Base-by-base conservation (phyloP, 345 rosid genomes). In the Trapa incisa region DNA sequence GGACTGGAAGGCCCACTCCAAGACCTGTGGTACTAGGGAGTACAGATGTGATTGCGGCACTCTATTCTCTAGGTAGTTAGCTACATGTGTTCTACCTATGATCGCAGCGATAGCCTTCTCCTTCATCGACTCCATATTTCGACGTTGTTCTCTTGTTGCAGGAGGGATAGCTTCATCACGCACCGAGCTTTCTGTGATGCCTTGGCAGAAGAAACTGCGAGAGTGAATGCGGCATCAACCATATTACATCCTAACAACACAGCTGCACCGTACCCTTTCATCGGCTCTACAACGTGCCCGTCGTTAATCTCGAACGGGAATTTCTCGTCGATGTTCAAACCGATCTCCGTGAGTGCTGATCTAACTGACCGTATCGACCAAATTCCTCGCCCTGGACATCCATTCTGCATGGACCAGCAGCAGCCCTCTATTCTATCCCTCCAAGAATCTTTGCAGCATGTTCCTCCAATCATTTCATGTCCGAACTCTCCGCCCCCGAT, bases 161-260 rank as follows among this genome's bases (percentile, higher is more conserved):
- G 54, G 54, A 17, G 54, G 17, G 54, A 50, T 16, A 50, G 54
- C 54, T 50, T 50, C 54, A 14, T 50, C 54, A 50, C 97, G 9
- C 99, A 94, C n/a, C 81, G 99, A 76, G 99, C 99, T 4, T 94
- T 89, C 73, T 94, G 99, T 61, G 97, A 91, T 47, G 99, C 99
- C 16, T 87, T 94, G 65, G 99, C 99, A 1, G 96, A 91, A 78
- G 97, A 94, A 81, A 84, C 97, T 6, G 97, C 97, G 1, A 85
- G 97, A 72, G 80, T 94, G 69, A 91, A 81, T 68, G 99, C 95
- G 70, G 85, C 83, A 63, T 77, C 97, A 4, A 79, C 56, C 71
- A 73, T 83, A 58, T 75, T 76, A 39, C 65, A 74, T 81, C 37
- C 70, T 41, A 13, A 38, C 81, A 53, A 47, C 74, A 72, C 72